Percentiles rank a stretch among this genome's conserved stretches.
These are phyloP conservation scores for Corynespora cassiicola DNA, from an alignment of 2,329 filamentous ascomycete genomes.

Conservation along the genomic window DNA sequence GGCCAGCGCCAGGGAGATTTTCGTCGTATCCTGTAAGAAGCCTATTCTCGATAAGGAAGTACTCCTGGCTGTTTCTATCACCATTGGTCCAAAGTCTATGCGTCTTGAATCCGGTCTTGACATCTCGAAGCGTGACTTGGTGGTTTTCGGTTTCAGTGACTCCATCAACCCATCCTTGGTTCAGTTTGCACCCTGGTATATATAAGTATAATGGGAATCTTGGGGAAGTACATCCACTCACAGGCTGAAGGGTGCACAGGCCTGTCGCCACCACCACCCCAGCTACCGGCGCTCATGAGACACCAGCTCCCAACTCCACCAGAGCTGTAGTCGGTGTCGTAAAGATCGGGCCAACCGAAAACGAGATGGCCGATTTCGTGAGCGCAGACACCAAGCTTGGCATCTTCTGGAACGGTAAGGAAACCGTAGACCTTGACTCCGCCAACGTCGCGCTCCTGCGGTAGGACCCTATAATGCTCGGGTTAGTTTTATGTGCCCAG, in stretches of 20 bases:
- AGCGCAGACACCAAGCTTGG: constrained; percentile 27
- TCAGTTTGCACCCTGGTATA: constrained; percentile 25
- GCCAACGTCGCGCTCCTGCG: constrained; percentile 14
- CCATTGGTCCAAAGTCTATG: constrained; percentile 31
- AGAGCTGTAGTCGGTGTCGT: constrained; percentile 28
- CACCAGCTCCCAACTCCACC: constrained; percentile 31
- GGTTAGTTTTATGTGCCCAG: too few species aligned
- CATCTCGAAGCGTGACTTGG: constrained; percentile 24
- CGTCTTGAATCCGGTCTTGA: constrained; percentile 20
- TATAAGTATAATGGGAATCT: constrained; percentile 1
- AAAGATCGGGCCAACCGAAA: constrained; percentile 35
- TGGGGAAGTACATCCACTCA: constrained; percentile 14
- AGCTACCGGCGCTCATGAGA: constrained; percentile 26
- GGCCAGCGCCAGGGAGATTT: constrained; percentile 24
- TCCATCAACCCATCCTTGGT: constrained; percentile 26
- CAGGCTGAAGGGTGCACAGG: constrained; percentile 33
- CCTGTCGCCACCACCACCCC: constrained; percentile 25
- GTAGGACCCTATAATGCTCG: too few species aligned
- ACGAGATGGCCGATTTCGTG: constrained; percentile 32
- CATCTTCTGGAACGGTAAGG: constrained; percentile 28
- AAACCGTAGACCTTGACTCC: constrained; percentile 28
- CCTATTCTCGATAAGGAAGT: constrained; percentile 29
- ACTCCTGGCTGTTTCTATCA: constrained; percentile 19
- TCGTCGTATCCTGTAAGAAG: constrained; percentile 23
- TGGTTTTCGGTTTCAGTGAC: constrained; percentile 21